phyloP scores from a whole-genome alignment of 225 moss, liverwort and hornwort genomes.

The Lunularia cruciata region DNA sequence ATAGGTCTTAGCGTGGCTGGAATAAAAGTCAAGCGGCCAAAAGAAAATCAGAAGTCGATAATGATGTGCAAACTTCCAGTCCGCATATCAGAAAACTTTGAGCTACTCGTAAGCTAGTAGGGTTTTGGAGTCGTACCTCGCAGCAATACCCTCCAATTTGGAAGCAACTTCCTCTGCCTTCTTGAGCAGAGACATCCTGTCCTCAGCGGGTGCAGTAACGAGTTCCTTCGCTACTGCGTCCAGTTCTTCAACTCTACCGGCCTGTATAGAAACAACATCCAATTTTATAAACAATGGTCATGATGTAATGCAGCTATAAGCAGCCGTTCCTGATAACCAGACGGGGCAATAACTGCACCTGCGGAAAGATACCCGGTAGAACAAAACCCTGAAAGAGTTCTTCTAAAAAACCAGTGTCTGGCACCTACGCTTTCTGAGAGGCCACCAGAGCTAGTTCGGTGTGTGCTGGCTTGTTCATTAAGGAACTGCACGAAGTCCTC shows the following conservation, averaged over 20 bases:
- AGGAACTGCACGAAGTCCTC: constrained; percentile 74
- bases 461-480: constrained; percentile 76
- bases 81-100: too few species aligned
- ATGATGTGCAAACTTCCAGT: too few species aligned
- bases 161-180: constrained; percentile 79
- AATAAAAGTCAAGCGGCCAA: too few species aligned
- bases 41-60: too few species aligned
- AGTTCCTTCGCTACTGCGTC: constrained; percentile 72
- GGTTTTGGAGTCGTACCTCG: constrained; percentile 63
- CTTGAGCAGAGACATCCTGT: constrained; percentile 48
- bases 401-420: not conserved
- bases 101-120: not conserved
- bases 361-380: too few species aligned
- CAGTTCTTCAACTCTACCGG: constrained; percentile 64
- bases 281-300: too few species aligned
- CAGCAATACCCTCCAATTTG: constrained; percentile 70
- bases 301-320: too few species aligned
- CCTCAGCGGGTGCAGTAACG: constrained; percentile 65
- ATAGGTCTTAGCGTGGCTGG: constrained; percentile 87
- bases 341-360: too few species aligned
- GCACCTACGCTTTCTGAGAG: constrained; percentile 62
- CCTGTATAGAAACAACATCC: too few species aligned
- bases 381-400: too few species aligned
- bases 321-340: too few species aligned
- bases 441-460: constrained; percentile 62